Evolutionary conservation across 768 basidiomycete genomes (phyloP).

Genomic region (Phanerodontia chrysosporium): DNA sequence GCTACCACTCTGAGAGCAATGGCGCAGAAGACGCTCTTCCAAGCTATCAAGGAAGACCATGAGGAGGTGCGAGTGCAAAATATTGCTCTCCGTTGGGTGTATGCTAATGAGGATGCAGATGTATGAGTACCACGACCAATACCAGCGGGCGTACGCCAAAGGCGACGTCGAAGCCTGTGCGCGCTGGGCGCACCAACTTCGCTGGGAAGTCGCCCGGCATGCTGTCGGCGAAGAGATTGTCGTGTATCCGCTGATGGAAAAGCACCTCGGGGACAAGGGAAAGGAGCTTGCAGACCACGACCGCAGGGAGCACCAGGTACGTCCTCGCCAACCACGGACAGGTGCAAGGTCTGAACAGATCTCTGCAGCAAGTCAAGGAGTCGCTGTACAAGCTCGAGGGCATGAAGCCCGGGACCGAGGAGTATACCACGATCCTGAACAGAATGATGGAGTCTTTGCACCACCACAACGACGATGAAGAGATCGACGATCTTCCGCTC

Average conservation of each 20-base stretch:
- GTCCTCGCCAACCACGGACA: neutral
- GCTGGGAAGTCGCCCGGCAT: slow-evolving; percentile 60
- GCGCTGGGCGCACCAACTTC: slow-evolving; percentile 31
- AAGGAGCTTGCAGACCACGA: slow-evolving; percentile 49
- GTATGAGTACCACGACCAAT: slow-evolving; percentile 52
- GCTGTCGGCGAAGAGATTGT: slow-evolving; percentile 61
- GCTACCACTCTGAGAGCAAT: slow-evolving; percentile 13
- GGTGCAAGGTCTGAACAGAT: neutral
- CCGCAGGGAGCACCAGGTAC: slow-evolving; percentile 51
- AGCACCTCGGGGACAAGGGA: slow-evolving; percentile 49
- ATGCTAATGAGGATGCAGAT: slow-evolving; percentile 33
- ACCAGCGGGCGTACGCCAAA: slow-evolving; percentile 31
- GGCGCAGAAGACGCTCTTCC: slow-evolving; percentile 31
- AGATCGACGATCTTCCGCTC: slow-evolving; percentile 50
- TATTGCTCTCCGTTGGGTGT: neutral
- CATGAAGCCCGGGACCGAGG: slow-evolving; percentile 35
- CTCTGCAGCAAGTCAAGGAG: slow-evolving; percentile 31
- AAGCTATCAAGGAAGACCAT: slow-evolving; percentile 46
- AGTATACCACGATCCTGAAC: slow-evolving; percentile 41
- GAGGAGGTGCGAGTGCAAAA: slow-evolving; percentile 33
- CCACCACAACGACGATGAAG: slow-evolving; percentile 55
- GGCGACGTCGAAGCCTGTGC: slow-evolving; percentile 42
- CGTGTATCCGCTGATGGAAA: slow-evolving; percentile 60
- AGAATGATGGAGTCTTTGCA: slow-evolving; percentile 44
- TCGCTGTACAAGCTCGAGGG: slow-evolving; percentile 45